Evolutionary conservation across 495 filamentous ascomycete species (phyloP), one percentile per base, ranked within the genome.

Genomic region (Penicillium canariense): DNA sequence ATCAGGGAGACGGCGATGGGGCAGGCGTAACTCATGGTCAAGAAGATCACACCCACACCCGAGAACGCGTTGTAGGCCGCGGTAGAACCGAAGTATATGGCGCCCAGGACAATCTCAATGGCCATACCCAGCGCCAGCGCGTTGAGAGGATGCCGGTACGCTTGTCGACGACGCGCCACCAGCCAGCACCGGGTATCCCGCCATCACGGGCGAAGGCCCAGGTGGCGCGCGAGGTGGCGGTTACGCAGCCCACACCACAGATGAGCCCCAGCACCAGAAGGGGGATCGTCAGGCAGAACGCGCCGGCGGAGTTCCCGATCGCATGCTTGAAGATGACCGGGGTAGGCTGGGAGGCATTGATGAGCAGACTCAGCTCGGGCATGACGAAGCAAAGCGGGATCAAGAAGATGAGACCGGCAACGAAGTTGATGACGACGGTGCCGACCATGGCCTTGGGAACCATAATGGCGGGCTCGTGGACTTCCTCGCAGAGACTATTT

Each of bases 261-360:
- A 89, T 88, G 2, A 89, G 54, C 44, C 89, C 77, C 60, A 89
- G 81, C 17, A 85, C 79, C 4, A 90, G 75, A 36, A 89, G 77
- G 4, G 89, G 76, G 56, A 87, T 81, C 20, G 87, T 73, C 5
- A 90, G 72, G 7, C 78, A 86, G 49, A 90, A 84, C 0, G 84
- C 84, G 12, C 87, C 86, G 2, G 51, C 56, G 0, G 54, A 43
- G 54, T 58, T 61, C 38, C 62, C 69, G 27, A 54, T 56, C 10
- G 62, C 46, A 25, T 48, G 52, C 44, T 61, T 59, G 50, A 66
- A 63, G 10, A 63, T 55, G 22, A 61, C 38, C 1, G 60, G 55
- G 8, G 61, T 64, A 14, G 59, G 56, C 61, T 62, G 69, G 81
- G 70, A 84, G 70, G 18, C 84, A 78, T 25, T 83, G 72, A 52